These are phyloP conservation scores for Aspergillus novoparasiticus DNA, from an alignment of 2,329 filamentous ascomycete species.

Conservation along the genomic window DNA sequence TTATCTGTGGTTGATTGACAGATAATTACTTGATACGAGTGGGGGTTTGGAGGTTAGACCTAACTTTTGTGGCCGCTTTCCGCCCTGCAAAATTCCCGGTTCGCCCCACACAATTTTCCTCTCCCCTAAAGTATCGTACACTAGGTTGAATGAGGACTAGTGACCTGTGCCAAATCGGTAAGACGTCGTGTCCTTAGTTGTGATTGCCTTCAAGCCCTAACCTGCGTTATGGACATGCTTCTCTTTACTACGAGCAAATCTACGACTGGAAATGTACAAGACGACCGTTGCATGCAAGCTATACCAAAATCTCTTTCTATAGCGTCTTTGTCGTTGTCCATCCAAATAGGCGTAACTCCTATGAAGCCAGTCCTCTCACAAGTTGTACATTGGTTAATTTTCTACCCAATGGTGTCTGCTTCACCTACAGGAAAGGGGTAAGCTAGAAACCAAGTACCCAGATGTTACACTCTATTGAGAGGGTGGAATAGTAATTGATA, in stretches of 20 bases:
- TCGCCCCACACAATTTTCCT: not conserved
- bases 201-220: not conserved
- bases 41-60: not conserved
- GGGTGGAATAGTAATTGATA: too few species aligned
- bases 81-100: not conserved
- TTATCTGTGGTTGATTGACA: not conserved
- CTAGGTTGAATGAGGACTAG: not conserved
- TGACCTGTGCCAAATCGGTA: not conserved
- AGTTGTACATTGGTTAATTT: too few species aligned
- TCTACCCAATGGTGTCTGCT: too few species aligned
- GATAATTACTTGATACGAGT: not conserved
- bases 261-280: too few species aligned
- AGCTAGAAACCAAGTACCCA: too few species aligned
- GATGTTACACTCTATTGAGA: too few species aligned
- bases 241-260: not conserved
- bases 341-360: too few species aligned
- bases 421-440: too few species aligned
- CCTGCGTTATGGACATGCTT: not conserved
- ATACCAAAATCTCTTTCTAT: too few species aligned
- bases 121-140: not conserved
- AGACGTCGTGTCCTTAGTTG: not conserved
- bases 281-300: too few species aligned
- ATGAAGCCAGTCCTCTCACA: too few species aligned
- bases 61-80: not conserved
- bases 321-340: too few species aligned